Conservation (phyloP, 2,329 filamentous ascomycete genomes). For the Paraconiothyrium brasiliense region DNA sequence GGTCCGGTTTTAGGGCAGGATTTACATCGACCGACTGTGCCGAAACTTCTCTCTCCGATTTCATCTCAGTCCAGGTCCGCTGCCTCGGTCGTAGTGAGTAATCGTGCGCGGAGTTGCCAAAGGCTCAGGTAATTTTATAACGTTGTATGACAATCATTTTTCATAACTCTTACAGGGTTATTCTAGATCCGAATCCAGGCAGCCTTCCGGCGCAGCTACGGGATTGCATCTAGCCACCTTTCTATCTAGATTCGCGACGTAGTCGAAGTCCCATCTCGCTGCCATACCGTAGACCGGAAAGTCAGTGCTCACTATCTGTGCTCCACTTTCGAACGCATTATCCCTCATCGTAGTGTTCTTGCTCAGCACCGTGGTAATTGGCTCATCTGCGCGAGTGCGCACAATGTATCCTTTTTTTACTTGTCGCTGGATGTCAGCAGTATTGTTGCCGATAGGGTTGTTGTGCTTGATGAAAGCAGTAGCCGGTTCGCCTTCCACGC, state of each 20-base stretch:
- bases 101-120: too few relatives aligned
- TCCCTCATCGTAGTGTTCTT: constrained; percentile 56
- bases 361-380: constrained; percentile 55
- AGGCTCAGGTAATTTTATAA: too few relatives aligned
- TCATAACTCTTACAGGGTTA: constrained; percentile 7
- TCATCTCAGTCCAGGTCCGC: too few relatives aligned
- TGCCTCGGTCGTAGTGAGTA: too few relatives aligned
- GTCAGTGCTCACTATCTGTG: constrained; percentile 62
- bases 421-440: constrained; percentile 55
- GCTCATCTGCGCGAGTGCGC: constrained; percentile 59
- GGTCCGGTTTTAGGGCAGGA: too few relatives aligned
- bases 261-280: constrained; percentile 59
- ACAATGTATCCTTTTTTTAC: constrained; percentile 60
- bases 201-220: constrained; percentile 47
- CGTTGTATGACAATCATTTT: background rate
- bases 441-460: constrained; percentile 50
- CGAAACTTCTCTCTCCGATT: too few relatives aligned
- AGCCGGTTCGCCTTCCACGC: constrained; percentile 55
- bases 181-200: constrained; percentile 39
- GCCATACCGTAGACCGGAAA: constrained; percentile 60
- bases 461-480: constrained; percentile 63
- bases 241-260: constrained; percentile 49
- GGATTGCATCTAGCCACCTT: constrained; percentile 51
- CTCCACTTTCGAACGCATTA: constrained; percentile 56
- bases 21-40: too few relatives aligned